A percentile compares a stretch with the other conserved stretches of the same genome.
Conservation (phyloP, 768 basidiomycete species). For the Psilocybe sp. region DNA sequence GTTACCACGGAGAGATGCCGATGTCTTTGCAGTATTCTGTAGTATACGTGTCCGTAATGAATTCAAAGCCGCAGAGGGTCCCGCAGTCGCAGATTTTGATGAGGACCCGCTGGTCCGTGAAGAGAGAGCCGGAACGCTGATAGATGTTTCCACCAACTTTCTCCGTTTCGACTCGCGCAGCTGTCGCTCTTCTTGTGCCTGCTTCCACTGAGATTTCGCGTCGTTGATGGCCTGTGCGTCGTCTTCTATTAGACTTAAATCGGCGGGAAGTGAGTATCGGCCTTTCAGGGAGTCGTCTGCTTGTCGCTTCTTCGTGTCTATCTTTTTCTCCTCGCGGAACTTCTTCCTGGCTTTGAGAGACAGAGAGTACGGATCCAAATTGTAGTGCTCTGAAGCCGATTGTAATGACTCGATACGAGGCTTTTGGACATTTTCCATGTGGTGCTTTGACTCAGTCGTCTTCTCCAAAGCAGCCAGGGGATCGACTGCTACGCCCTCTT, state of each 20-base stretch:
- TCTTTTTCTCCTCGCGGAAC: conserved; percentile 86
- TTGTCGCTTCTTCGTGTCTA: conserved; percentile 62
- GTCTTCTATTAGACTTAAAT: conserved; percentile 63
- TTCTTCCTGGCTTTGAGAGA: conserved; percentile 73
- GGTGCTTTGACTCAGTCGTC: conserved; percentile 72
- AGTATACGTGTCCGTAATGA: conserved; percentile 56
- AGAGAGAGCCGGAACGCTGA: conserved; percentile 19
- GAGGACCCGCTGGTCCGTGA: not conserved
- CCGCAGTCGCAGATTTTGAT: not conserved
- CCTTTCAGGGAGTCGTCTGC: conserved; percentile 72
- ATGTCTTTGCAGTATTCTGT: conserved; percentile 44
- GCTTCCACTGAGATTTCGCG: conserved; percentile 64
- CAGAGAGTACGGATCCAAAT: conserved; percentile 83
- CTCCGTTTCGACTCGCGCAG: conserved; percentile 47
- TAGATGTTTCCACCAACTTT: conserved; percentile 30
- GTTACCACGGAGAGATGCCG: conserved; percentile 20
- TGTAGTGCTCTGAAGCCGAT: conserved; percentile 70
- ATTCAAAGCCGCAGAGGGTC: conserved; percentile 19
- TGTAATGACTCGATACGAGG: conserved; percentile 83
- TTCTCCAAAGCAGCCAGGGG: conserved; percentile 90
- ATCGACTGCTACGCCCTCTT: conserved; percentile 65
- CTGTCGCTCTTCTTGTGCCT: conserved; percentile 45
- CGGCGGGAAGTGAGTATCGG: conserved; percentile 74
- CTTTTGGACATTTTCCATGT: conserved; percentile 68
- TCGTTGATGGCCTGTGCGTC: conserved; percentile 56